Evolutionary conservation across 2,329 filamentous ascomycete genomes (phyloP).

Genomic region (Clonostachys solani): DNA sequence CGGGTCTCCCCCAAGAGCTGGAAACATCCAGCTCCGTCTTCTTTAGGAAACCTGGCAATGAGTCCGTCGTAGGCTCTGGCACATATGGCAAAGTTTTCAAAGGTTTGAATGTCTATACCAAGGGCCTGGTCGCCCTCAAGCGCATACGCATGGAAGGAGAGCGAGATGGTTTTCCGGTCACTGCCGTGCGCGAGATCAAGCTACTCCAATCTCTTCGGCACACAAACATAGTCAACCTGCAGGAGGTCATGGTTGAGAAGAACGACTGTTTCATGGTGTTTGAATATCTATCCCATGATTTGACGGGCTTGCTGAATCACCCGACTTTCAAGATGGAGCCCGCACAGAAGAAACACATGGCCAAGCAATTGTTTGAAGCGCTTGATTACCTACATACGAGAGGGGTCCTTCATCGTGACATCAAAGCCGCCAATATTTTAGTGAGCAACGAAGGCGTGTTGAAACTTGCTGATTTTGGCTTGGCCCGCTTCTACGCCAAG

Average conservation of each 20-base stretch:
- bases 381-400: conserved; percentile 89
- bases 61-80: conserved; percentile 91
- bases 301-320: conserved; percentile 93
- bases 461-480: conserved; percentile 92
- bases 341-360: conserved; percentile 88
- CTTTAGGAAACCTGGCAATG: conserved; percentile 93
- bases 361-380: conserved; percentile 88
- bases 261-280: conserved; percentile 99
- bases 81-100: conserved; percentile 97
- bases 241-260: conserved; percentile 96
- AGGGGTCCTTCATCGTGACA: conserved; percentile 94
- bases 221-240: conserved; percentile 74
- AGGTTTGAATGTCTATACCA: conserved; percentile 87
- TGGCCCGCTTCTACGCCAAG: conserved; percentile 95
- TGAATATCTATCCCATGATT: conserved; percentile 92
- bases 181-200: conserved; percentile 87
- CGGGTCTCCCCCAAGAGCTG: conserved; percentile 67
- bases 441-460: conserved; percentile 85
- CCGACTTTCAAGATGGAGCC: conserved; percentile 82
- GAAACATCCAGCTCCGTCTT: conserved; percentile 84
- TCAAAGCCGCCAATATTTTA: conserved; percentile 96
- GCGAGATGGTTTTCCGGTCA: conserved; percentile 85
- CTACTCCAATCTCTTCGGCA: conserved; percentile 83
- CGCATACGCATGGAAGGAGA: conserved; percentile 93
- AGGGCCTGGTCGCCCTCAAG: conserved; percentile 78